Evolutionary conservation across 2,329 filamentous ascomycete genomes (phyloP), one percentile per base, ranked within the genome.

Genomic region (Pseudogymnoascus sp.): DNA sequence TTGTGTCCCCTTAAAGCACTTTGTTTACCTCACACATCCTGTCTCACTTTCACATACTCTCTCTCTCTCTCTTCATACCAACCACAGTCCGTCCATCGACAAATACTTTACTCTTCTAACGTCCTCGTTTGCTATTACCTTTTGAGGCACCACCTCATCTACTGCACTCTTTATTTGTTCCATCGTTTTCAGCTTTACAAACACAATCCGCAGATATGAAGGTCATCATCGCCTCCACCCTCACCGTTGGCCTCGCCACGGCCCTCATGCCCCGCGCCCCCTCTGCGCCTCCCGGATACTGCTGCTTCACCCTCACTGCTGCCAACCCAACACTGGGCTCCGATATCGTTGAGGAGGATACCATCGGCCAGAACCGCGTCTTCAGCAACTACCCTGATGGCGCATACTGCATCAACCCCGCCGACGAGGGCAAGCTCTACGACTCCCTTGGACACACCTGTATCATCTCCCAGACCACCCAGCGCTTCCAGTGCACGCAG

Each of bases 311-410:
- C 28, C 63, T 71, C 60, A 62, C 49, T 8, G 70, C 69, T 1
- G 31, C 66, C 7, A 70, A 69, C 18, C 59, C 66, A 14, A 28
- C 23, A 18, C 21, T 59, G 4, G 45, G 45, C 61, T 67, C 68
- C 9, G 69, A 66, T 23, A 62, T 59, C 0, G 61, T 71, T 3
- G 60, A 63, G 12, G 65, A 69, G 60, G 64, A 66, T 28, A 64
- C 66, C 1, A 66, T 68, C 12, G 70, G 70, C 12, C 64, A 71
- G 63, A 67, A 67, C 41, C 68, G 66, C 55, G 66, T 72, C 37
- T 67, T 66, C 14, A 68, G 68, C 5, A 49, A 35, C 7, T 69
- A 66, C 59, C 67, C 67, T 25, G 65, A 66, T 61, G 67, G 63
- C 3, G 33, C 59, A 12, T 72, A 68, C 59, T 65, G 67, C 49